Conservation (phyloP, 148 eudicot genomes). For the Polygonum maritimum region DNA sequence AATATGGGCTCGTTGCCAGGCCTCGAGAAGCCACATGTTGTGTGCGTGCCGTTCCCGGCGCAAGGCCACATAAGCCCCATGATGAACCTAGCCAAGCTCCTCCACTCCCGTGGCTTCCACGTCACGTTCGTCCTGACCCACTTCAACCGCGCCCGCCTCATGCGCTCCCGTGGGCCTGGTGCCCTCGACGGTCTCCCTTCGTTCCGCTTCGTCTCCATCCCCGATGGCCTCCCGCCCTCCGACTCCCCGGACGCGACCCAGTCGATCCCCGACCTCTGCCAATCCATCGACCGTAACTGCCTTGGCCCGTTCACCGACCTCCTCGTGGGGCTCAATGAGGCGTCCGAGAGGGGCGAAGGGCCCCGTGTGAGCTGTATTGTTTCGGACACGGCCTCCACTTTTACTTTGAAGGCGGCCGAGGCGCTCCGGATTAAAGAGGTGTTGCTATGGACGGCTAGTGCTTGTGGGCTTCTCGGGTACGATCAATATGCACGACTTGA, state of each 20-base stretch:
- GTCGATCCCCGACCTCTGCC: conserved; percentile 15
- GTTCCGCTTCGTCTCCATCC: conserved; percentile 26
- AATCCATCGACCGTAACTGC: conserved; percentile 9
- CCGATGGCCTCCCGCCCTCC: conserved; percentile 31
- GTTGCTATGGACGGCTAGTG: conserved; percentile 17
- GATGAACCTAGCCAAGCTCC: conserved; percentile 19
- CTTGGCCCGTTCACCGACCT: conserved; percentile 26
- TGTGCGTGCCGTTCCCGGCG: conserved; percentile 20
- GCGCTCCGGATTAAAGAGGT: conserved; percentile 8
- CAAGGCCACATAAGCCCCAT: conserved; percentile 27
- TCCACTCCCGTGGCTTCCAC: conserved; percentile 18
- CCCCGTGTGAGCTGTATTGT: conserved; percentile 5
- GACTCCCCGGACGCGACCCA: conserved; percentile 18
- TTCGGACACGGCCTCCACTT: conserved; percentile 10
- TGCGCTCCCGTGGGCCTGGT: conserved; percentile 22
- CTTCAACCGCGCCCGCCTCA: conserved; percentile 11
- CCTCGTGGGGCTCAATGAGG: not conserved
- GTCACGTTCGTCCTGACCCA: conserved; percentile 21
- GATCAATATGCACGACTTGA: not conserved
- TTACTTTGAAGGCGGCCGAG: conserved; percentile 15
- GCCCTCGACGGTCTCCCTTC: conserved; percentile 10
- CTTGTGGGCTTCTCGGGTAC: conserved; percentile 13
- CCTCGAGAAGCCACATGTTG: conserved; percentile 25
- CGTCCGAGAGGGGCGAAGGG: not conserved
- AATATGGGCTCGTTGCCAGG: not conserved